Percentiles rank a stretch among this genome's conserved stretches.
Evolutionary conservation across 2,329 filamentous ascomycete species (phyloP).

Genomic region (Metarhizium anisopliae): DNA sequence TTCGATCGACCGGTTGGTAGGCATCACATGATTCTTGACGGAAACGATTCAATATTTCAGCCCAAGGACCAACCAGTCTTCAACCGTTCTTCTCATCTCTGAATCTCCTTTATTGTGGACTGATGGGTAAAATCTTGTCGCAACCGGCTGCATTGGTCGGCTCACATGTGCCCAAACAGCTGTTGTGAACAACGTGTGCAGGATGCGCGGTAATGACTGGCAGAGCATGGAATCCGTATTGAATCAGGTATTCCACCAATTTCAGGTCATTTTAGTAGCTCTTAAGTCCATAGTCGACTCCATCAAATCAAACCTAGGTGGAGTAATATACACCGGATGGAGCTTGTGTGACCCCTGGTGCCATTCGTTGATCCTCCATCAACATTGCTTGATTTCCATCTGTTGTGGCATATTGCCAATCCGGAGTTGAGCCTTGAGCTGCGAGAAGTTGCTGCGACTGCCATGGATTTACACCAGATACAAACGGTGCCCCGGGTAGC

Average conservation of each 20-base stretch:
- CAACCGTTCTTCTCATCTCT: background rate
- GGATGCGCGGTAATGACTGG: background rate
- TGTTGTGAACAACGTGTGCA: background rate
- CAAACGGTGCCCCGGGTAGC: conserved; percentile 20
- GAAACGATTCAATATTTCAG: background rate
- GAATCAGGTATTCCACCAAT: background rate
- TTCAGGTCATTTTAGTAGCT: background rate
- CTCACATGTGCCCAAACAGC: too few species aligned
- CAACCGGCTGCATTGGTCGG: too few species aligned
- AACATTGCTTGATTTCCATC: conserved; percentile 6
- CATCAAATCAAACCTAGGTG: conserved; percentile 9
- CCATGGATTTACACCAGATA: conserved; percentile 33
- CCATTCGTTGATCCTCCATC: conserved; percentile 9
- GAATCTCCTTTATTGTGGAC: background rate
- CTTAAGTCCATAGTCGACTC: background rate
- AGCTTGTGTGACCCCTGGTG: conserved; percentile 7
- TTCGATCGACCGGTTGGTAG: background rate
- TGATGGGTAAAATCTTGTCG: too few species aligned
- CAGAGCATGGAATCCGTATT: background rate
- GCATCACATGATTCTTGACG: background rate
- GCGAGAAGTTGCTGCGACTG: conserved; percentile 27
- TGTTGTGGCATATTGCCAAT: conserved; percentile 26
- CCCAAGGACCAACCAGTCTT: background rate
- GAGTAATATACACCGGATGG: conserved; percentile 12
- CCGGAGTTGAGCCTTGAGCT: conserved; percentile 11